phyloP scores from a whole-genome alignment of 2,329 filamentous ascomycete genomes.

The Fusarium pseudoanthophilum region DNA sequence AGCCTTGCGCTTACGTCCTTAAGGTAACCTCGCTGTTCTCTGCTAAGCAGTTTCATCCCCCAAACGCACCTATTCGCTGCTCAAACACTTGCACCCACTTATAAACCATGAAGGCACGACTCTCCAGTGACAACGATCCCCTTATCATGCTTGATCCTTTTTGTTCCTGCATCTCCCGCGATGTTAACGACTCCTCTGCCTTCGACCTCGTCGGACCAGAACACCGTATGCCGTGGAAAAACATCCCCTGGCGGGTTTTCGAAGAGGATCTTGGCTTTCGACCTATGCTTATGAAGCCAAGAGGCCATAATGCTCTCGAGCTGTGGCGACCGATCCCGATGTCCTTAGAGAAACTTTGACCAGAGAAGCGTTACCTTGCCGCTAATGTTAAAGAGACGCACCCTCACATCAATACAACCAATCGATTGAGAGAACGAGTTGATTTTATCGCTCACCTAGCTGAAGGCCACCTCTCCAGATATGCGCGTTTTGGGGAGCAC shows the following conservation, averaged over 20 bases:
- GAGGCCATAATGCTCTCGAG: neutral
- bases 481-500: neutral
- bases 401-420: neutral
- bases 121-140: neutral
- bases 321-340: accelerated
- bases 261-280: neutral
- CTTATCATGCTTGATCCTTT: neutral
- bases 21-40: neutral
- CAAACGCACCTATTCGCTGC: neutral
- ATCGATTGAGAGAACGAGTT: neutral
- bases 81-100: too few relatives aligned
- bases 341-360: neutral
- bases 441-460: neutral
- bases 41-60: neutral
- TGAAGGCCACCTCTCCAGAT: neutral
- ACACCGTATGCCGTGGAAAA: neutral
- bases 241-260: neutral
- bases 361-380: neutral
- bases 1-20: neutral
- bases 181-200: neutral
- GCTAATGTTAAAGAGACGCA: neutral
- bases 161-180: neutral
- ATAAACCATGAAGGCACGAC: neutral
- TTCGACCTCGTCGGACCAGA: neutral
- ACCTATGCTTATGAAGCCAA: accelerated